phyloP scores from a whole-genome alignment of 495 filamentous ascomycete species.

The Entonaema liquescens region DNA sequence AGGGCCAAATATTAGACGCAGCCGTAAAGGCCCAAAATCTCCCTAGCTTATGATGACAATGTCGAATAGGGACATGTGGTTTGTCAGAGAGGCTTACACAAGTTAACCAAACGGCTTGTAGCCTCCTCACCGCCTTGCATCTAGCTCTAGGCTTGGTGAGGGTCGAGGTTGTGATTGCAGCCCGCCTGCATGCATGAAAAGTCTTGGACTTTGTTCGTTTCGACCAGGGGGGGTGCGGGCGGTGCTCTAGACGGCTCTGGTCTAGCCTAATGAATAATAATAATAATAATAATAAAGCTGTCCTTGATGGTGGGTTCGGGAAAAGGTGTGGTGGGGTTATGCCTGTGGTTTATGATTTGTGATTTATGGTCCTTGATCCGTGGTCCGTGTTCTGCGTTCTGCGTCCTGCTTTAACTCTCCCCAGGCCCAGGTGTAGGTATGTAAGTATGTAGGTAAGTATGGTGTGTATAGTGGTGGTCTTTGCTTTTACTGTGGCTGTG shows the following conservation, averaged over 20 bases:
- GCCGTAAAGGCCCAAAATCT: slow-evolving; percentile 22
- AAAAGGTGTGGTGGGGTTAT: slow-evolving; percentile 40
- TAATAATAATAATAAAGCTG: slow-evolving; percentile 31
- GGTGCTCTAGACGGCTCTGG: slow-evolving; percentile 34
- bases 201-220: slow-evolving; percentile 24
- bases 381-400: slow-evolving; percentile 1
- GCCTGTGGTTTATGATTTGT: slow-evolving; percentile 21
- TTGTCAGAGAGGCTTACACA: slow-evolving; percentile 44
- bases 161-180: slow-evolving; percentile 42
- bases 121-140: slow-evolving; percentile 46
- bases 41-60: slow-evolving; percentile 31
- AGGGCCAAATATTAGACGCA: slow-evolving; percentile 30
- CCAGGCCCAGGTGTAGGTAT: no score
- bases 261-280: slow-evolving; percentile 40
- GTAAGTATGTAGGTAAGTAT: no score
- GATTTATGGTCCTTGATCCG: slow-evolving; percentile 9
- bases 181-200: slow-evolving; percentile 40
- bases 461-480: no score
- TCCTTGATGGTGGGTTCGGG: slow-evolving; percentile 35
- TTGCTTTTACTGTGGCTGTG: slow-evolving; percentile 22
- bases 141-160: slow-evolving; percentile 38
- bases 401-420: neutral
- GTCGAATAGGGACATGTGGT: slow-evolving; percentile 40
- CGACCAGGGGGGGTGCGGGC: slow-evolving; percentile 20
- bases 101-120: slow-evolving; percentile 43